A percentile compares a stretch with the other conserved stretches of the same genome.
These are phyloP conservation scores for Elongisporangium undulatum DNA, from an alignment of 352 stramenopile genomes.

Conservation along the genomic window DNA sequence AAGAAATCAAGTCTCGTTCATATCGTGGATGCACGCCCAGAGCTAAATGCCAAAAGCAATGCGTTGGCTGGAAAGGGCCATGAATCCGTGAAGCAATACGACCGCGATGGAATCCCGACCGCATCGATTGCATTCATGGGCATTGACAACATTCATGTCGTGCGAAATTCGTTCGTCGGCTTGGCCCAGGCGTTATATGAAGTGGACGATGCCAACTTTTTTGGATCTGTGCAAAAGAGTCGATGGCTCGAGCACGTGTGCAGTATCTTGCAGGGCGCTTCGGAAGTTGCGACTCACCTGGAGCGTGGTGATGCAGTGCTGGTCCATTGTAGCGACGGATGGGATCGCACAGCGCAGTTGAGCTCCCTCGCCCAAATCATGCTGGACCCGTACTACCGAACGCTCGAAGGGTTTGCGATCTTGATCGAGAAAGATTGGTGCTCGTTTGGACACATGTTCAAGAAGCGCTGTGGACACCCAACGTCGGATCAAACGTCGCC, in stretches of 20 bases:
- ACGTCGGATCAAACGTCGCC: constrained; percentile 94
- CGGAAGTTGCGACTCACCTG: constrained; percentile 67
- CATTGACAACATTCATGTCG: constrained; percentile 87
- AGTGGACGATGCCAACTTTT: constrained; percentile 85
- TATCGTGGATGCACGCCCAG: constrained; percentile 88
- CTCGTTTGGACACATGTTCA: constrained; percentile 88
- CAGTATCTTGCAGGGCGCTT: constrained; percentile 68
- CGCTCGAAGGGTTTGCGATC: constrained; percentile 68
- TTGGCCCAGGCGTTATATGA: constrained; percentile 75
- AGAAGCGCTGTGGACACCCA: constrained; percentile 68
- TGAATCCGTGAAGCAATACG: constrained; percentile 86
- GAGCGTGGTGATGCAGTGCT: constrained; percentile 73
- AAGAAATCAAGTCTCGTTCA: constrained; percentile 77
- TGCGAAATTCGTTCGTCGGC: constrained; percentile 65
- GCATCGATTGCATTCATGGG: constrained; percentile 86
- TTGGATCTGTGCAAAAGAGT: constrained; percentile 79
- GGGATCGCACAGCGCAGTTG: constrained; percentile 79
- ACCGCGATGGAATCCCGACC: constrained; percentile 60
- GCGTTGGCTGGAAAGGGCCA: constrained; percentile 86
- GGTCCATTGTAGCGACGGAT: constrained; percentile 84
- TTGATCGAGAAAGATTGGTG: constrained; percentile 89
- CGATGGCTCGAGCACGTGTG: constrained; percentile 83
- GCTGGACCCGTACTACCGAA: constrained; percentile 80
- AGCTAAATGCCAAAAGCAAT: constrained; percentile 91
- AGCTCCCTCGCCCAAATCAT: constrained; percentile 78